A percentile compares a stretch with the other conserved stretches of the same genome.
Evolutionary conservation across 495 filamentous ascomycete species (phyloP).

Genomic region (Talaromyces adpressus): DNA sequence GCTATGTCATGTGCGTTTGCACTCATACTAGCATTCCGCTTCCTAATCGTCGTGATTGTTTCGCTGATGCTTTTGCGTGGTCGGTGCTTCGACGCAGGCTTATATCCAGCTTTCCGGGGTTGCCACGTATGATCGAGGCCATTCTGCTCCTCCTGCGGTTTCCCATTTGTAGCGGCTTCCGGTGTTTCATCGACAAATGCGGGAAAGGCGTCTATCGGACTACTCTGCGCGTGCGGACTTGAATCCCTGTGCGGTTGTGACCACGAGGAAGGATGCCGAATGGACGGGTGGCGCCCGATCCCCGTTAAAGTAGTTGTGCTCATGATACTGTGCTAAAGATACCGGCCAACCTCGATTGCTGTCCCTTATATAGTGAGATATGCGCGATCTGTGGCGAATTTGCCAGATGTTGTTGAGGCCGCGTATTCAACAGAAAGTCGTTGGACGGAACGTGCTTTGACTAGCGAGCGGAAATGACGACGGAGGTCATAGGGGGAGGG

Average conservation of each 20-base stretch:
- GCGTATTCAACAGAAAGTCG: background rate
- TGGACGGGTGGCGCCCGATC: slow-evolving; percentile 37
- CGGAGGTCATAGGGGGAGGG: background rate
- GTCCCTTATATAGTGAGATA: background rate
- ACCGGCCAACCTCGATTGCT: background rate
- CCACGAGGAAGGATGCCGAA: slow-evolving; percentile 33
- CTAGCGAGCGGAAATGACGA: background rate
- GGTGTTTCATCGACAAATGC: slow-evolving; percentile 30
- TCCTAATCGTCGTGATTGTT: slow-evolving; percentile 72
- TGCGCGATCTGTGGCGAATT: background rate
- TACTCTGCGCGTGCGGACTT: slow-evolving; percentile 27
- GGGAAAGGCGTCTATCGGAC: slow-evolving; percentile 38
- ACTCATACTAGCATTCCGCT: slow-evolving; percentile 72
- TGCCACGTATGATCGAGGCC: slow-evolving; percentile 26
- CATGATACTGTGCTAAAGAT: slow-evolving; percentile 15
- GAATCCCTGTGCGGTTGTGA: slow-evolving; percentile 24
- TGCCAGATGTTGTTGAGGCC: background rate
- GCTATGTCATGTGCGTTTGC: slow-evolving; percentile 91
- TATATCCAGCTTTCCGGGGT: slow-evolving; percentile 26
- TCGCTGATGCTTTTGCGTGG: slow-evolving; percentile 81
- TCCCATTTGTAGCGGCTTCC: slow-evolving; percentile 20
- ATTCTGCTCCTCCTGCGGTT: slow-evolving; percentile 1
- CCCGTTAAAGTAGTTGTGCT: slow-evolving; percentile 39
- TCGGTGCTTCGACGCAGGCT: slow-evolving; percentile 49
- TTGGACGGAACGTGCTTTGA: background rate